These are phyloP conservation scores for Irpex rosettiformis DNA, from an alignment of 1,284 basidiomycete genomes.

Conservation along the genomic window DNA sequence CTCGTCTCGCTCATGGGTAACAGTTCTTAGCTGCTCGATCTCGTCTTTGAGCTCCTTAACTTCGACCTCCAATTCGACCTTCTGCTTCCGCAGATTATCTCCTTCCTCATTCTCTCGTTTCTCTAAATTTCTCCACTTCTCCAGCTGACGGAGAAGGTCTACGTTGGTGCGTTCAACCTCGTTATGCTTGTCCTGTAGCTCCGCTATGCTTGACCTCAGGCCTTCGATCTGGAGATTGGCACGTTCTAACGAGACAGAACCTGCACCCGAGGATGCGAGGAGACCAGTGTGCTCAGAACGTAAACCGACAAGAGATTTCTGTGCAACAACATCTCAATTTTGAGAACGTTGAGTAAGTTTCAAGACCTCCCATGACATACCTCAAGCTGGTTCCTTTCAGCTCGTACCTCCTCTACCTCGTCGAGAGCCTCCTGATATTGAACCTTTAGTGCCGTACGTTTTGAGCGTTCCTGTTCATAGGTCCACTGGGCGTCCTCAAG, in stretches of 20 bases:
- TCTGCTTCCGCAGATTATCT: conserved; percentile 51
- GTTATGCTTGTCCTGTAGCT: conserved; percentile 51
- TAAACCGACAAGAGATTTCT: conserved; percentile 32
- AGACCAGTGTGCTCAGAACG: conserved; percentile 38
- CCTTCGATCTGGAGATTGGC: conserved; percentile 54
- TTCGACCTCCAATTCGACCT: conserved; percentile 53
- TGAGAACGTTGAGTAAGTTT: background rate
- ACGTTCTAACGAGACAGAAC: conserved; percentile 51
- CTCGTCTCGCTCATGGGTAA: conserved; percentile 34
- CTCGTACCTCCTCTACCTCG: conserved; percentile 43
- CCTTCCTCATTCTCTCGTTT: conserved; percentile 56
- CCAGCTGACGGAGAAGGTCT: conserved; percentile 58
- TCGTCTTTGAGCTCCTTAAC: conserved; percentile 44
- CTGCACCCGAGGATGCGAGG: conserved; percentile 41
- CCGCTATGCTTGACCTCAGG: conserved; percentile 45
- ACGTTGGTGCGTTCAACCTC: conserved; percentile 52
- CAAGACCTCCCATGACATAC: conserved; percentile 19
- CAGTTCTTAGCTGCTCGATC: conserved; percentile 38
- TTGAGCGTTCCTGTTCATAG: conserved; percentile 36
- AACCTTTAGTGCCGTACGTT: conserved; percentile 35
- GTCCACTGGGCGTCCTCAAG: conserved; percentile 44
- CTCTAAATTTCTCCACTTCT: conserved; percentile 66
- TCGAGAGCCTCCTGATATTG: conserved; percentile 30
- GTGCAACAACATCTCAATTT: conserved; percentile 2
- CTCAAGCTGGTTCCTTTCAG: conserved; percentile 29